Percentiles rank a stretch among this genome's conserved stretches.
Evolutionary conservation across 371 early-diverging fungal species (phyloP).

Genomic region (Mortierella sp.): DNA sequence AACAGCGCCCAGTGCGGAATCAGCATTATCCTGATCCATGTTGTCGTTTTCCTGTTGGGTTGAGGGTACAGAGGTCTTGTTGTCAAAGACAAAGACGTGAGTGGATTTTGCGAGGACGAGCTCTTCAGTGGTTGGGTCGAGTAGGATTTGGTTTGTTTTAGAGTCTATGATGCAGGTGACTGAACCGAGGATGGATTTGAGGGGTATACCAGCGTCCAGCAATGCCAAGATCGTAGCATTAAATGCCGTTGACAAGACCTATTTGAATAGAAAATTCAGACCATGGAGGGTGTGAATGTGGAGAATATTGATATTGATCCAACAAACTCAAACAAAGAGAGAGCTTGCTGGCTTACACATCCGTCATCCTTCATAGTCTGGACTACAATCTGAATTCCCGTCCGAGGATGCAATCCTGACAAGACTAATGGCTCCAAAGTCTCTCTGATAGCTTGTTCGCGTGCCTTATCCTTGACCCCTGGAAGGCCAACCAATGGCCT

Average conservation of each 20-base stretch:
- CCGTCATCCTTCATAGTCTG: slow-evolving; percentile 92
- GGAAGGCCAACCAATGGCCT: slow-evolving; percentile 78
- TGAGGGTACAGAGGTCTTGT: slow-evolving; percentile 43
- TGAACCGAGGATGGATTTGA: slow-evolving; percentile 78
- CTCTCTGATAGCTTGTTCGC: slow-evolving; percentile 76
- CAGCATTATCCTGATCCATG: slow-evolving; percentile 13
- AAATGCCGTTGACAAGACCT: slow-evolving; percentile 81
- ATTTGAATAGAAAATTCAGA: slow-evolving; percentile 68
- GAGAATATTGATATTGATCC: slow-evolving; percentile 34
- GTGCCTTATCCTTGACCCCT: slow-evolving; percentile 79
- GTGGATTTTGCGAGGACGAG: slow-evolving; percentile 76
- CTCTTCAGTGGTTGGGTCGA: slow-evolving; percentile 89
- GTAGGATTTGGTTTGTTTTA: slow-evolving; percentile 68
- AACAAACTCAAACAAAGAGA: slow-evolving; percentile 8
- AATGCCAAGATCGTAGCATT: slow-evolving; percentile 90
- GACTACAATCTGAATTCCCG: slow-evolving; percentile 84
- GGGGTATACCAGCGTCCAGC: slow-evolving; percentile 92
- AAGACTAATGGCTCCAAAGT: slow-evolving; percentile 83
- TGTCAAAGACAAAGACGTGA: slow-evolving; percentile 91
- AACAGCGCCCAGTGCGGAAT: slow-evolving; percentile 21
- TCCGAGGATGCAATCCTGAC: slow-evolving; percentile 89
- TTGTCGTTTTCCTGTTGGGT: slow-evolving; percentile 1
- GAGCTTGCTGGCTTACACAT: slow-evolving; percentile 61
- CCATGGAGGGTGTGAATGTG: slow-evolving; percentile 71
- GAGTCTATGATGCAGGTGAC: slow-evolving; percentile 78